Conservation (phyloP, 2,329 filamentous ascomycete species). For the Lecanicillium sp. region DNA sequence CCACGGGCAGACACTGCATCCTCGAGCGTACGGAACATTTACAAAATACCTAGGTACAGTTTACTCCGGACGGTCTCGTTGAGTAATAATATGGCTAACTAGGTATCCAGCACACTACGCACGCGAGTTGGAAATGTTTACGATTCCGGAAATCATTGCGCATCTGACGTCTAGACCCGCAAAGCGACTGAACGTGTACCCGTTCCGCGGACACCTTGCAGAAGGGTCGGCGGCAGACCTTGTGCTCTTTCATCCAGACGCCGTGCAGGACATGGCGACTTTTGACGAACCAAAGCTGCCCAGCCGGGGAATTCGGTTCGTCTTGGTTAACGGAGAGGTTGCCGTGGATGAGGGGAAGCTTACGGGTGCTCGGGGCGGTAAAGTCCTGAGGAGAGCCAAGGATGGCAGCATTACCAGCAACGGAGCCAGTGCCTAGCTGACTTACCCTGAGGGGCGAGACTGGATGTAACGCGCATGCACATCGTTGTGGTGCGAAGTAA, state of each 20-base stretch:
- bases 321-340: slow-evolving; percentile 16
- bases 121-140: slow-evolving; percentile 13
- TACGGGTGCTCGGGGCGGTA: slow-evolving; percentile 13
- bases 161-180: slow-evolving; percentile 16
- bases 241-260: slow-evolving; percentile 14
- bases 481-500: too few species aligned
- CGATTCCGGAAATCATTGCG: slow-evolving; percentile 15
- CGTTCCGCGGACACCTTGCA: slow-evolving; percentile 13
- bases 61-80: too few species aligned
- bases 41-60: slow-evolving; percentile 15
- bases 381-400: slow-evolving; percentile 10
- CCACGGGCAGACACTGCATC: slow-evolving; percentile 16
- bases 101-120: slow-evolving; percentile 13
- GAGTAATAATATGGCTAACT: not conserved
- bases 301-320: slow-evolving; percentile 14
- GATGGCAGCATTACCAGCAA: not conserved
- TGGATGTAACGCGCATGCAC: too few species aligned
- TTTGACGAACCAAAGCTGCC: slow-evolving; percentile 15
- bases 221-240: slow-evolving; percentile 16
- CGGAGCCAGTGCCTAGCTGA: too few species aligned
- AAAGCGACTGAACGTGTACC: slow-evolving; percentile 15
- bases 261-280: slow-evolving; percentile 14
- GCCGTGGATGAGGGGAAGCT: slow-evolving; percentile 14
- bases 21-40: slow-evolving; percentile 17
- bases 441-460: too few species aligned